Percentiles rank a stretch among this genome's conserved stretches.
phyloP scores from a whole-genome alignment of 495 filamentous ascomycete species.

The Venustampulla echinocandica region DNA sequence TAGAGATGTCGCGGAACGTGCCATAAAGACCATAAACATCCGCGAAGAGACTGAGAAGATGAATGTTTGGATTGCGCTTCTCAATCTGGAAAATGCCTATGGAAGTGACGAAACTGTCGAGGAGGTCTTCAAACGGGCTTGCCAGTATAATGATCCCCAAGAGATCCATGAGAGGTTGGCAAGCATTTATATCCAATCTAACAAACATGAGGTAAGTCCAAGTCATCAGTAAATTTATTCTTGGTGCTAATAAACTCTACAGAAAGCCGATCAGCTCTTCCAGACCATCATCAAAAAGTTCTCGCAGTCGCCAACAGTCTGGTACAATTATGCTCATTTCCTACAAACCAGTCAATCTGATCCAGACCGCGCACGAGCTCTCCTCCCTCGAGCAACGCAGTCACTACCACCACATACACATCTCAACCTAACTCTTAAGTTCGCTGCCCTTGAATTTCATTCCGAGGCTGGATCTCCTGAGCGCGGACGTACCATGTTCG shows the following conservation, averaged over 20 bases:
- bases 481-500: conserved; percentile 89
- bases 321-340: conserved; percentile 93
- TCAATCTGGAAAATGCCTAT: conserved; percentile 90
- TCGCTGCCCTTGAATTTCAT: conserved; percentile 84
- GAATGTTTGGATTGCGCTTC: conserved; percentile 87
- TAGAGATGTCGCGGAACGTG: conserved; percentile 79
- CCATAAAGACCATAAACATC: conserved; percentile 79
- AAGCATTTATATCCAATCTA: conserved; percentile 89
- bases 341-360: conserved; percentile 59
- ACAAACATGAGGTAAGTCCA: conserved; percentile 56
- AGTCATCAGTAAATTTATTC: neutral
- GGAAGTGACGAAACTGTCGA: conserved; percentile 79
- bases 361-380: conserved; percentile 64
- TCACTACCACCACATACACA: conserved; percentile 64
- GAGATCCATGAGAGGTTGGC: conserved; percentile 84
- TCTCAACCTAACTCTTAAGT: conserved; percentile 71
- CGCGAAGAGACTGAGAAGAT: conserved; percentile 81
- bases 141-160: conserved; percentile 85
- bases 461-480: conserved; percentile 77
- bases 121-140: conserved; percentile 83
- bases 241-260: conserved; percentile 31
- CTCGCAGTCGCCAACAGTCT: conserved; percentile 65
- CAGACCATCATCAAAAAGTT: conserved; percentile 79
- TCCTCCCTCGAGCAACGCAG: conserved; percentile 82
- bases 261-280: conserved; percentile 90